Evolutionary conservation across 225 moss, liverwort and hornwort genomes (phyloP).

Genomic region (Asterella californica): DNA sequence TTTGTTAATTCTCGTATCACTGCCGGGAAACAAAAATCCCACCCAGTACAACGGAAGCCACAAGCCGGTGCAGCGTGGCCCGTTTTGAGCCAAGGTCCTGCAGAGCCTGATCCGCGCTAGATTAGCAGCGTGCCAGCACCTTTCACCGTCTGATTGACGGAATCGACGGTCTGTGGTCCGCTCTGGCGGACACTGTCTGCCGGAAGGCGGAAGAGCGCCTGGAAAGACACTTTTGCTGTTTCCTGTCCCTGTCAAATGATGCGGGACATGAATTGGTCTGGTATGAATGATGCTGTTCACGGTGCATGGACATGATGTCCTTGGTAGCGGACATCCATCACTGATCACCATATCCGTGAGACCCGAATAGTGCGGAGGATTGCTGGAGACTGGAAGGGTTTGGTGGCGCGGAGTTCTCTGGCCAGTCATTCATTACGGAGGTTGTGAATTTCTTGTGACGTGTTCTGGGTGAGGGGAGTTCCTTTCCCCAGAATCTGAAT

Average conservation of each 20-base stretch:
- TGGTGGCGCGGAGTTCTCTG: background rate
- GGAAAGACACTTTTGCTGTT: background rate
- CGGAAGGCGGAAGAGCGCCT: background rate
- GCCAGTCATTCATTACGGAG: background rate
- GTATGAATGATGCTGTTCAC: background rate
- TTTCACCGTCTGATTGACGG: background rate
- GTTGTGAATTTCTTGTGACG: background rate
- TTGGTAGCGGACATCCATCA: background rate
- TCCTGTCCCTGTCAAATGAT: background rate
- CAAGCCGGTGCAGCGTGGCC: background rate
- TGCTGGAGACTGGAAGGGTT: background rate
- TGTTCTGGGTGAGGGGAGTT: background rate
- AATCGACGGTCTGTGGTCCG: background rate
- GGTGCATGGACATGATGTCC: background rate
- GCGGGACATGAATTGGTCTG: background rate
- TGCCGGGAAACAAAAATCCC: conserved; percentile 8
- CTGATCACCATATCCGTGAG: conserved; percentile 5
- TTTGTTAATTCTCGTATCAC: background rate
- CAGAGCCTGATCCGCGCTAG: background rate
- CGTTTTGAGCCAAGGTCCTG: background rate
- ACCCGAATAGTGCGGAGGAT: background rate
- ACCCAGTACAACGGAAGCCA: background rate
- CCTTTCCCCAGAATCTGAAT: background rate
- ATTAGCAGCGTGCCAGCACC: background rate
- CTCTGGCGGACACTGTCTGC: background rate